A percentile compares a stretch with the other conserved stretches of the same genome.
Conservation (phyloP, 2,329 filamentous ascomycete genomes). For the Fusarium goolgardi region DNA sequence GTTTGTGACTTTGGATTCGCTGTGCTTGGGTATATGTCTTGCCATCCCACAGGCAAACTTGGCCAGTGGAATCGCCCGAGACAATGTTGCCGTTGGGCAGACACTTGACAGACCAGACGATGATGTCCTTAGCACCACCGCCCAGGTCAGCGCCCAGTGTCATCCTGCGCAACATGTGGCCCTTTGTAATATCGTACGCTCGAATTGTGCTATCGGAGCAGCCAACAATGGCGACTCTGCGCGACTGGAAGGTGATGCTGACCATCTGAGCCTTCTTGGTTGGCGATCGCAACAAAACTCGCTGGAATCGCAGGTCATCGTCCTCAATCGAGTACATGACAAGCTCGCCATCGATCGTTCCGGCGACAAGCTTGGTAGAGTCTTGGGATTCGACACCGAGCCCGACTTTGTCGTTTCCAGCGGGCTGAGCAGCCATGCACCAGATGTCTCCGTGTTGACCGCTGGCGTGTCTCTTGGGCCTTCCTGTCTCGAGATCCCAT, state of each 20-base stretch:
- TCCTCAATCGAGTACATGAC: conserved; percentile 89
- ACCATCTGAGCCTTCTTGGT: conserved; percentile 90
- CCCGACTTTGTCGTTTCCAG: conserved; percentile 40
- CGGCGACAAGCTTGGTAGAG: conserved; percentile 76
- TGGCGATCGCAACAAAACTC: conserved; percentile 78
- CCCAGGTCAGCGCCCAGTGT: conserved; percentile 82
- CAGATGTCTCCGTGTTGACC: conserved; percentile 97
- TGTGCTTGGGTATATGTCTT: conserved; percentile 91
- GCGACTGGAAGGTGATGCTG: conserved; percentile 89
- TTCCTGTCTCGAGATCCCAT: conserved; percentile 87
- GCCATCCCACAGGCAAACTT: conserved; percentile 93
- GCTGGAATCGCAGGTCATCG: conserved; percentile 82
- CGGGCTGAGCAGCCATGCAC: conserved; percentile 91
- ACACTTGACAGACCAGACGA: conserved; percentile 94
- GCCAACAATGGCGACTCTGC: conserved; percentile 84
- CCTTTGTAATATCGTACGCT: conserved; percentile 85
- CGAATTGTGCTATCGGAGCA: conserved; percentile 98
- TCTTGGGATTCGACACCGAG: conserved; percentile 50
- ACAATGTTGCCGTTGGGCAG: conserved; percentile 89
- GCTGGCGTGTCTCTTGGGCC: conserved; percentile 82
- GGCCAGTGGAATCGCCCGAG: conserved; percentile 93
- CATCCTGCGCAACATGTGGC: conserved; percentile 81
- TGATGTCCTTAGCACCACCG: conserved; percentile 83
- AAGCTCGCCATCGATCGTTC: conserved; percentile 91
- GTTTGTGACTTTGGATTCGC: conserved; percentile 85